Evolutionary conservation across 2,329 filamentous ascomycete genomes (phyloP), one percentile per base, ranked within the genome.

Genomic region (Penicillium glabrum): DNA sequence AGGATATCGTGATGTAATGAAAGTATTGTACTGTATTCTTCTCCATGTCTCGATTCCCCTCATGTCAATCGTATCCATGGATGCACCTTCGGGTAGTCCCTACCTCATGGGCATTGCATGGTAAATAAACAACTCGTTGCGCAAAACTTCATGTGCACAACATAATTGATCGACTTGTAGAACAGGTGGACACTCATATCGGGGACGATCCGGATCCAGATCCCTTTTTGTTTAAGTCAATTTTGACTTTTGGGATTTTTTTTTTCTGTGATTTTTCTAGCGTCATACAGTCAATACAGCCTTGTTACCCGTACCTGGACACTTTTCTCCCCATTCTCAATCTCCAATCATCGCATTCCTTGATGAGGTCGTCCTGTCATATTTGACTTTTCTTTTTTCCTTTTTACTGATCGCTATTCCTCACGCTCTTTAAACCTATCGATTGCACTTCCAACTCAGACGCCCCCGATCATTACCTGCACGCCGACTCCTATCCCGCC

Each of bases 151-250:
- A 23, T 21, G 24, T 37, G 23, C 31, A 51, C 26, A 29, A 23
- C 41, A 46, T 43, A 54, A 49, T 33, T 35, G 59, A 63, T 60
- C 60, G 54, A 54, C 53, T 54, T 54, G 60, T 41, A 59, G 39
- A 56, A 61, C 60, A 57, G 60, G 53, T 49, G 51, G 45, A 39
- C 61, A 57, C 55, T 43, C 16, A 10, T 19, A 51, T 48, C 49
- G 48, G 55, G 53, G 63, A 57, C 61, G 62, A 66, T 64, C 62
- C 54, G 58, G 56, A 60, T 60, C 58, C 58, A 59, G 60, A 61
- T 64, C 63, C 50, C 41, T 57, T 54, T 50, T 48, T 58, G 51
- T 51, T 54, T 49, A 27, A 41, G n/a, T 41, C 23, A 26, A 37
- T n/a, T 50, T 51, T 41, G 21, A 43, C 26, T 27, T 27, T 41